Base-by-base conservation (phyloP, 179 eudicot genomes). In the Beta lomatogona region DNA sequence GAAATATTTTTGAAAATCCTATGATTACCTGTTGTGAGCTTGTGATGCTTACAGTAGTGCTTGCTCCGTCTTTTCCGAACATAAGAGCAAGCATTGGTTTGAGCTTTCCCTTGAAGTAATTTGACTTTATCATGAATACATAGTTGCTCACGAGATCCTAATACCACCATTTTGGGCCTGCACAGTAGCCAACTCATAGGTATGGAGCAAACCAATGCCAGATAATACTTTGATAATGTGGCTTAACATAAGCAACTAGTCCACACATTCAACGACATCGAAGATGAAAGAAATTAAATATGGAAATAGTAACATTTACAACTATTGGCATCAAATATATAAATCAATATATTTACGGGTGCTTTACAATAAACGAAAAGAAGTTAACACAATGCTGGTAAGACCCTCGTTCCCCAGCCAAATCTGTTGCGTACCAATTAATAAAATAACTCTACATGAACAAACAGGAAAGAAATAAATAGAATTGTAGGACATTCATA, bases 101-200 rank as follows among this genome's bases (percentile, higher is more conserved):
- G 99, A 83, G 93, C 88, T 87, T 86, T 93, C 75, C 99, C 99
- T 63, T 80, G 92, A 71, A 94, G 98, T 81, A 85, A 86, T 79
- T 93, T 88, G 78, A 96, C 98, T 77, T 88, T 87, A 16, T 94
- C 94, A 70, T 96, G 98, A 83, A 96, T 96, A 92, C 99, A 96
- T 77, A 94, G 81, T 73, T 96, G 99, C 87, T 96, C 99, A 18
- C 99, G 96, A 79, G 99, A 96, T 85, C 99, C 99, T 84, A 96
- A 81, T 15, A 92, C 90, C 48, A 88, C 90, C 99, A 96, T 96
- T 87, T 91, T 96, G 69, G 98, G 99, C 91, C 99, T 96, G 92
- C 89, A 86, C 60, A 46, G 31, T 45, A 52, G 75, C 21, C 6
- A 8, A 70, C 19, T 44, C 15, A 67, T 73, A 52, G 16, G 64